Base-by-base conservation (phyloP, 2,329 filamentous ascomycete genomes). In the Scopulariopsis brevicaulis region DNA sequence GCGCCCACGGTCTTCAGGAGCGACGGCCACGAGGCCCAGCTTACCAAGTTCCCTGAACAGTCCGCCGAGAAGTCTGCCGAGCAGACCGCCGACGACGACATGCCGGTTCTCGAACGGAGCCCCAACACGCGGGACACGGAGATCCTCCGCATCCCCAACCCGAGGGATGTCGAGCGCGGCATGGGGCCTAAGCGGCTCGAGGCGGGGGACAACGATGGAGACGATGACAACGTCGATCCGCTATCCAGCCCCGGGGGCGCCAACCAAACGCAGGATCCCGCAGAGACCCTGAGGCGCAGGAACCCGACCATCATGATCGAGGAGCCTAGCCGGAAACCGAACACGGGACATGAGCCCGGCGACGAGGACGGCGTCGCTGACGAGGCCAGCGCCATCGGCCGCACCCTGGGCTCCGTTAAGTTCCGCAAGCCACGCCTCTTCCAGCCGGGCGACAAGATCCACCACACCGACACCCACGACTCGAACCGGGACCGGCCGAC, bases 101-200 rank as follows among this genome's bases (percentile, higher is more conserved):
- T 53, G 40, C 69, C 81, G 54, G 76, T 79, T 37, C 78, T 87
- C 52, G 87, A 90, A 58, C 87, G 92, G 61, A 90, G 96, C 66
- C 95, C 96, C 65, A 88, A 88, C 6, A 86, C 89, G 58, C 83
- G 84, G 61, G 85, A 88, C 58, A 86, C 84, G 57, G 84, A 85
- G 37, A 84, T 91, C 0, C 74, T 97, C 51, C 86, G 90, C 48
- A 97, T 99, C 64, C 94, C 94, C 0, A 92, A 92, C 22, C 94
- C 94, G 1, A 80, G 92, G 64, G 94, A 97, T 67, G 92, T 87
- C 54, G 94, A 99, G 65, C 83, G 84, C 55, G 94, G 93, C 28
- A 79, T 90, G 60, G 77, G 85, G 11, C 92, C 92, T 1, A 74
- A 77, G 58, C 74, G 77, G 34, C 70, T 84, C 1, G 55, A 57